Base-by-base conservation (phyloP, 352 stramenopile genomes). In the Phytopythium ostracodes region DNA sequence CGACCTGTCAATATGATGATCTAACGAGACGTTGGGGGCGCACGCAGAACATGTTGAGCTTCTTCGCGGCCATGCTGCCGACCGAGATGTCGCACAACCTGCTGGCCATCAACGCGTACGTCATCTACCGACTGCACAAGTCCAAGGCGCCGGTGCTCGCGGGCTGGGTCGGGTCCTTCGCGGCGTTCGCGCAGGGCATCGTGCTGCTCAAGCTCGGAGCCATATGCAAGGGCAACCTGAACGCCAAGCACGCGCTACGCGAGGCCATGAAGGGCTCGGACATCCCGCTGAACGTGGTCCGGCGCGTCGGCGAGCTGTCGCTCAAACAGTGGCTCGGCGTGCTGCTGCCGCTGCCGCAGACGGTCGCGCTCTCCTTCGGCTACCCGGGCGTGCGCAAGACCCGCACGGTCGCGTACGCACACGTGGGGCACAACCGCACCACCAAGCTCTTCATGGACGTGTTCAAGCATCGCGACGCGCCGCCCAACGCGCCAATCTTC, bases 401-500 rank as follows among this genome's bases (percentile, higher is more conserved):
- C 18, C 57, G 76, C n/a, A 91, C 81, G 8, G 66, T 87, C 25
- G 80, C 78, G 5, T 92, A 77, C 56, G 81, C 78, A 4, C 73
- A 90, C 60, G 81, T 92, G 24, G 83, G 83, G n/a, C 72, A 77
- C 43, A 72, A 77, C 64, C 76, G 72, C 51, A 85, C 78, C n/a
- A 85, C 72, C 9, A 47, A 60, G 17, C 63, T 92, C 42, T 70
- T 76, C 18, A 92, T 92, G 84, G 81, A 92, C 52, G 76, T 92
- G 35, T 92, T 87, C 73, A 87, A 82, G 57, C 73, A 84, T 56
- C 63, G 53, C 29, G 63, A 79, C 50, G 76, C 75, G 6, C 65
- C 68, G 12, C 56, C 72, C 6, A 89, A 89, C 22, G 77, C 82
- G n/a, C 84, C 84, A 1, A 86, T 92, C 49, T 35, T 92, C 31